Percentiles rank a stretch among this genome's conserved stretches.
Conservation (phyloP, 257 asterid genomes). For the Orobanche coerulescens region DNA sequence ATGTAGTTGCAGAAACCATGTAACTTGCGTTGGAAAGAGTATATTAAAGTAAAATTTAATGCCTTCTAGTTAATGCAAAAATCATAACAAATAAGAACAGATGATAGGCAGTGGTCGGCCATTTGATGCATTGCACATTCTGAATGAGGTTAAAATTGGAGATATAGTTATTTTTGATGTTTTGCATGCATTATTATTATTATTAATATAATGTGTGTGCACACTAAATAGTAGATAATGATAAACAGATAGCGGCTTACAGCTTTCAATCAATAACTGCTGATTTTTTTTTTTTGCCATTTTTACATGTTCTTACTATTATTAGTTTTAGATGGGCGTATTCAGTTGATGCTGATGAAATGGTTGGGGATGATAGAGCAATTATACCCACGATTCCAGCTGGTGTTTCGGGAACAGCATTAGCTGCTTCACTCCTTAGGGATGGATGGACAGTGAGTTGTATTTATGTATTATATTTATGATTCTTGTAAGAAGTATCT, state of each 20-base stretch:
- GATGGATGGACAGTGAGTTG: slow-evolving; percentile 95
- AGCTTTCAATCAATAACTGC: neutral
- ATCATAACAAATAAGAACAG: neutral
- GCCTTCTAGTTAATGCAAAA: neutral
- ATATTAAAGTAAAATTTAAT: neutral
- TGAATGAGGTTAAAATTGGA: neutral
- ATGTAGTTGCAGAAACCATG: neutral
- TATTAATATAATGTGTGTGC: too few relatives aligned
- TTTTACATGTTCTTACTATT: slow-evolving; percentile 6
- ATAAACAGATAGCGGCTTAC: neutral
- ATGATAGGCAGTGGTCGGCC: neutral
- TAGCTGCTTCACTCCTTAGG: slow-evolving; percentile 93
- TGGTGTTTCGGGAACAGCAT: slow-evolving; percentile 92
- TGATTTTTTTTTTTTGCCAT: slow-evolving; percentile 2
- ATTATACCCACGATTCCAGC: slow-evolving; percentile 63
- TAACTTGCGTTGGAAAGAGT: neutral
- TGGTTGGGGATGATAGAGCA: slow-evolving; percentile 51
- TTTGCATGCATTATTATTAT: neutral
- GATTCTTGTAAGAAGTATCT: neutral
- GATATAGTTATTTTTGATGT: neutral
- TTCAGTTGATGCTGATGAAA: slow-evolving; percentile 31
- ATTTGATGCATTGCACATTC: neutral
- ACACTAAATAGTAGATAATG: neutral
- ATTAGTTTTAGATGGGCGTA: slow-evolving; percentile 31
- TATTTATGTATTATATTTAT: neutral